A percentile compares a stretch with the other conserved stretches of the same genome.
phyloP scores from a whole-genome alignment of 1,139 yeast genomes.

The Yamadazyma atmosphaerica region DNA sequence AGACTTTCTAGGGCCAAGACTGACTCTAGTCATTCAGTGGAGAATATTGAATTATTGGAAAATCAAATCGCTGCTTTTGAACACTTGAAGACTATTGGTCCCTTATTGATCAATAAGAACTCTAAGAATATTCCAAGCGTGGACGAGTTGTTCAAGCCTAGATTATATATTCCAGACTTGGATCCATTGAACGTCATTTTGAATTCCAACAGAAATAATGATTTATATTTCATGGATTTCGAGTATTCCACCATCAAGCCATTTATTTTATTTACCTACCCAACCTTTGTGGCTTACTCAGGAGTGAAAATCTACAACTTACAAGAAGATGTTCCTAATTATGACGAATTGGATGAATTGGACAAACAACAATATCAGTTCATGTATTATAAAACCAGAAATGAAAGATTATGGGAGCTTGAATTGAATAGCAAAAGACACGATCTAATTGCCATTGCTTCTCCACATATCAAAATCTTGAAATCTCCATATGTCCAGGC shows the following conservation, averaged over 20 bases:
- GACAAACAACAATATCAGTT: slow-evolving; percentile 82
- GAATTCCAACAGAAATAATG: slow-evolving; percentile 32
- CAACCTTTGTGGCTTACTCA: slow-evolving; percentile 79
- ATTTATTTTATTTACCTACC: slow-evolving; percentile 72
- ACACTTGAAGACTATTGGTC: slow-evolving; percentile 55
- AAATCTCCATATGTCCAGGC: slow-evolving; percentile 69
- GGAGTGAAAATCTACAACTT: slow-evolving; percentile 83
- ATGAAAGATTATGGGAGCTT: slow-evolving; percentile 85
- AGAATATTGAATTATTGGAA: slow-evolving; percentile 41
- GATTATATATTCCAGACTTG: slow-evolving; percentile 77
- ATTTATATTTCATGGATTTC: slow-evolving; percentile 67
- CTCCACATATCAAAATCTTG: slow-evolving; percentile 70
- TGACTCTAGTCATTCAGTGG: slow-evolving; percentile 46
- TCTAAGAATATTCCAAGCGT: slow-evolving; percentile 58
- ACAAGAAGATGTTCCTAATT: slow-evolving; percentile 73
- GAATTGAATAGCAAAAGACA: slow-evolving; percentile 64
- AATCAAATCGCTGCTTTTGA: slow-evolving; percentile 60
- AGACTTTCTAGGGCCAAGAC: slow-evolving; percentile 59
- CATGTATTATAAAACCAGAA: slow-evolving; percentile 86
- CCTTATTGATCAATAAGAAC: slow-evolving; percentile 51
- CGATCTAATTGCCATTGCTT: slow-evolving; percentile 73
- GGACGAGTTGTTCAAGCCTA: slow-evolving; percentile 66
- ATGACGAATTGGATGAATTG: slow-evolving; percentile 60
- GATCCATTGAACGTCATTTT: slow-evolving; percentile 85
- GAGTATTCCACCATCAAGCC: slow-evolving; percentile 83